phyloP scores from a whole-genome alignment of 2,329 filamentous ascomycete species.

The Talaromyces sp. region DNA sequence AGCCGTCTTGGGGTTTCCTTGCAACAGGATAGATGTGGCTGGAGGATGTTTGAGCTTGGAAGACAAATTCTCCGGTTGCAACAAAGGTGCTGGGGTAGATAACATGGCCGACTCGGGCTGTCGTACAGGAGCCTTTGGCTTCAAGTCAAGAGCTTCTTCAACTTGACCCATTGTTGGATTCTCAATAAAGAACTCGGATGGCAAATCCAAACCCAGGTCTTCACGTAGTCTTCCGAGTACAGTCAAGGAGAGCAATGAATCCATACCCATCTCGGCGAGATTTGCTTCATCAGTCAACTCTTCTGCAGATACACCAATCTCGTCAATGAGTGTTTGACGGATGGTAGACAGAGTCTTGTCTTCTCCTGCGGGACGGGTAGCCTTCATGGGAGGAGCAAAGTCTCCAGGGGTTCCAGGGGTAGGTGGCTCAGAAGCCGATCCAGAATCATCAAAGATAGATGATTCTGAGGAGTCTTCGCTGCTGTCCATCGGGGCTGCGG shows the following conservation, averaged over 20 bases:
- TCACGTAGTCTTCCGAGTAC: constrained; percentile 48
- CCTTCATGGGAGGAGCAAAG: constrained; percentile 30
- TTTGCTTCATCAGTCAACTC: constrained; percentile 44
- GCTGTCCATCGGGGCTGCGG: constrained; percentile 33
- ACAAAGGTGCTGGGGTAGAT: constrained; percentile 25
- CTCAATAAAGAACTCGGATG: constrained; percentile 47
- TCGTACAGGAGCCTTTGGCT: constrained; percentile 32
- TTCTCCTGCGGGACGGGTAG: constrained; percentile 27
- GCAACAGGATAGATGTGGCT: constrained; percentile 44
- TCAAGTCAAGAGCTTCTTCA: constrained; percentile 39
- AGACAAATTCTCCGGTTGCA: constrained; percentile 25
- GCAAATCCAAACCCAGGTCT: constrained; percentile 42
- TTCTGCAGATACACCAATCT: constrained; percentile 44
- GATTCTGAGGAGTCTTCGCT: constrained; percentile 34
- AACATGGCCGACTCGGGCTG: constrained; percentile 15
- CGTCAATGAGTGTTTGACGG: constrained; percentile 42
- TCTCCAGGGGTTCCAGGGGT: constrained; percentile 36
- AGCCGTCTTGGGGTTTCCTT: constrained; percentile 45
- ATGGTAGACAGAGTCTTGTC: constrained; percentile 41
- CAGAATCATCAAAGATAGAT: constrained; percentile 29
- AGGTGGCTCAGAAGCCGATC: constrained; percentile 35
- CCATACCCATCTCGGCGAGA: constrained; percentile 46
- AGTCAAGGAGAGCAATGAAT: constrained; percentile 48
- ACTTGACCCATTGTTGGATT: constrained; percentile 44
- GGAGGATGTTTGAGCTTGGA: constrained; percentile 33